These are phyloP conservation scores for Lachnellula cervina DNA, from an alignment of 2,329 filamentous ascomycete species.

Conservation along the genomic window DNA sequence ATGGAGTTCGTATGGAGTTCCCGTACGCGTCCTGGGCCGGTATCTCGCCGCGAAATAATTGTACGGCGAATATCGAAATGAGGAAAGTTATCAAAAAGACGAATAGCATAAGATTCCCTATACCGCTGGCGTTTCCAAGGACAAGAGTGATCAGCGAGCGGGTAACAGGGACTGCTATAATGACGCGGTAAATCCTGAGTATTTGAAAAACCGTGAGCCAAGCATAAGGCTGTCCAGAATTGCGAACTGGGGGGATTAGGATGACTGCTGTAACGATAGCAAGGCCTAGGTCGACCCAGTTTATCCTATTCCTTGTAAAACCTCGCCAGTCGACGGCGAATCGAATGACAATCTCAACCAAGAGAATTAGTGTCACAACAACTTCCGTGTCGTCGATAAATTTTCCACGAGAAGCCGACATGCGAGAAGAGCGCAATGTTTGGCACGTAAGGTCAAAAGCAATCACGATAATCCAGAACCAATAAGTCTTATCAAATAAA, in stretches of 20 bases:
- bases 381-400: slow-evolving; percentile 73
- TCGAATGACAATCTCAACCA: slow-evolving; percentile 77
- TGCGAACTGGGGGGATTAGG: slow-evolving; percentile 73
- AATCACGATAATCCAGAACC: slow-evolving; percentile 79
- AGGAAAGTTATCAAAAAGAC: slow-evolving; percentile 95
- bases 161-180: slow-evolving; percentile 83
- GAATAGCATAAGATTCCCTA: slow-evolving; percentile 91
- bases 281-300: slow-evolving; percentile 75
- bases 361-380: slow-evolving; percentile 69
- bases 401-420: slow-evolving; percentile 54
- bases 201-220: slow-evolving; percentile 95
- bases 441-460: slow-evolving; percentile 75
- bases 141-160: slow-evolving; percentile 82
- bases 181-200: slow-evolving; percentile 83
- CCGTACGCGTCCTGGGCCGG: slow-evolving; percentile 58
- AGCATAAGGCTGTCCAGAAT: slow-evolving; percentile 67
- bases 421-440: slow-evolving; percentile 68
- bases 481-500: slow-evolving; percentile 67
- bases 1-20: slow-evolving; percentile 65
- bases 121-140: slow-evolving; percentile 84
- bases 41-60: slow-evolving; percentile 87
- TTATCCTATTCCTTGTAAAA: slow-evolving; percentile 70
- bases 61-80: slow-evolving; percentile 85
- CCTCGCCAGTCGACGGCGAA: slow-evolving; percentile 73
- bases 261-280: slow-evolving; percentile 81